These are phyloP conservation scores for Nannizziopsis barbatae DNA, from an alignment of 2,329 filamentous ascomycete genomes.

Conservation along the genomic window DNA sequence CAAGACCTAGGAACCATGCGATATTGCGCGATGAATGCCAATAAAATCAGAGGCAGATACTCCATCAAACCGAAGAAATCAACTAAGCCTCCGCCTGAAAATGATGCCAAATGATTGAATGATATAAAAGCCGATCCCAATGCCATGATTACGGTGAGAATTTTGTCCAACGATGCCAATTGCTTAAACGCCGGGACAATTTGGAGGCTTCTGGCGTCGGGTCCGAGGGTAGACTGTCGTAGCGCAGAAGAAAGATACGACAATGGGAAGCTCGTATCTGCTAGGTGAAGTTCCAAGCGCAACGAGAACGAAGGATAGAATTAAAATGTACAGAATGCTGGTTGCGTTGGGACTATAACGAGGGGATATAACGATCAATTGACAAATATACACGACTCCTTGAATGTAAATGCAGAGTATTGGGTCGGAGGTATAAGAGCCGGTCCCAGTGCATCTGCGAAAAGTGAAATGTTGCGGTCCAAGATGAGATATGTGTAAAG, in stretches of 20 bases:
- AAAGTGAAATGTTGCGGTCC: slow-evolving; percentile 14
- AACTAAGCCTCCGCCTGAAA: neutral
- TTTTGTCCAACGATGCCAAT: too few species aligned
- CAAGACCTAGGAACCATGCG: too few species aligned
- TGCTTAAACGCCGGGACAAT: too few species aligned
- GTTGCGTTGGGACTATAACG: slow-evolving; percentile 3
- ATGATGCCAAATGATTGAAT: neutral
- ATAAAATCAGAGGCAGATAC: too few species aligned
- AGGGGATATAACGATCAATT: neutral
- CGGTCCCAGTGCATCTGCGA: slow-evolving; percentile 12
- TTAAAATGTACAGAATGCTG: slow-evolving; percentile 1
- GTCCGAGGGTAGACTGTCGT: too few species aligned
- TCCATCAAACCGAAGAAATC: too few species aligned
- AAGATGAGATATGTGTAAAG: neutral
- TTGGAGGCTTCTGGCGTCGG: too few species aligned
- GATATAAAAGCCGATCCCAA: neutral
- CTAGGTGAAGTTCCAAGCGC: too few species aligned
- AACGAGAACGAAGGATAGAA: neutral
- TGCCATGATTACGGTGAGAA: neutral
- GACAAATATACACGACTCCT: slow-evolving; percentile 4
- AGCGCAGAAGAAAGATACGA: too few species aligned
- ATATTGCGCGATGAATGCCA: too few species aligned
- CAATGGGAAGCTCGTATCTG: too few species aligned
- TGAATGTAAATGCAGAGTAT: neutral
- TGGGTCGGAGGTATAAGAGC: slow-evolving; percentile 12